A percentile compares a stretch with the other conserved stretches of the same genome.
phyloP scores from a whole-genome alignment of 768 basidiomycete genomes.

The Amanita exitialis region DNA sequence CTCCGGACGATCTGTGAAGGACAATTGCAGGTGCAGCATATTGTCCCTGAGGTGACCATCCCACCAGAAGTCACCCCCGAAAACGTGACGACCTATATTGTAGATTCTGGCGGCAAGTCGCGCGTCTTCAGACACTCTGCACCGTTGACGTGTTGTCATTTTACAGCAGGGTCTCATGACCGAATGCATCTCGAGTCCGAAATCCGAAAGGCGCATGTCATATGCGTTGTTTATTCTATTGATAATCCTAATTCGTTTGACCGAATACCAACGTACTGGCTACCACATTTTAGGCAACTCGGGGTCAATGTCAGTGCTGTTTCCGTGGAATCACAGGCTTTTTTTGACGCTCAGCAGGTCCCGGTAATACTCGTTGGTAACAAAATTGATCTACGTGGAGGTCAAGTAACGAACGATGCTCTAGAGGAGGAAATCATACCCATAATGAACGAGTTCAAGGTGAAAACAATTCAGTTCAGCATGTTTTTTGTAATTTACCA shows the following conservation, averaged over 20 bases:
- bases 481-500: slow-evolving; percentile 7
- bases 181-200: slow-evolving; percentile 85
- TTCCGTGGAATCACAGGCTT: background rate
- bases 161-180: slow-evolving; percentile 74
- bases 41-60: slow-evolving; percentile 96
- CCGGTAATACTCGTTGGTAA: slow-evolving; percentile 97
- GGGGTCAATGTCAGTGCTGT: slow-evolving; percentile 76
- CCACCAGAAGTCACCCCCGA: slow-evolving; percentile 96
- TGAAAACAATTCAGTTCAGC: slow-evolving; percentile 16
- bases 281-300: slow-evolving; percentile 88
- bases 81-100: slow-evolving; percentile 96
- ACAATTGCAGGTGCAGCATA: slow-evolving; percentile 69
- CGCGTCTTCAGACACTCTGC: background rate
- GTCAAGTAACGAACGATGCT: slow-evolving; percentile 88
- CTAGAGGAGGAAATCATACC: slow-evolving; percentile 92
- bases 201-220: slow-evolving; percentile 95
- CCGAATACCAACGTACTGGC: slow-evolving; percentile 96
- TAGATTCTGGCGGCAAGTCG: slow-evolving; percentile 89
- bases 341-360: slow-evolving; percentile 39
- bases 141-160: slow-evolving; percentile 7
- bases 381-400: slow-evolving; percentile 93
- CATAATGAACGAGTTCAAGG: slow-evolving; percentile 99
- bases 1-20: background rate
- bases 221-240: slow-evolving; percentile 94
- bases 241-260: slow-evolving; percentile 96